Percentiles rank a stretch among this genome's conserved stretches.
Evolutionary conservation across 139 green algal species (phyloP).

Genomic region (Coccomyxa sp.): DNA sequence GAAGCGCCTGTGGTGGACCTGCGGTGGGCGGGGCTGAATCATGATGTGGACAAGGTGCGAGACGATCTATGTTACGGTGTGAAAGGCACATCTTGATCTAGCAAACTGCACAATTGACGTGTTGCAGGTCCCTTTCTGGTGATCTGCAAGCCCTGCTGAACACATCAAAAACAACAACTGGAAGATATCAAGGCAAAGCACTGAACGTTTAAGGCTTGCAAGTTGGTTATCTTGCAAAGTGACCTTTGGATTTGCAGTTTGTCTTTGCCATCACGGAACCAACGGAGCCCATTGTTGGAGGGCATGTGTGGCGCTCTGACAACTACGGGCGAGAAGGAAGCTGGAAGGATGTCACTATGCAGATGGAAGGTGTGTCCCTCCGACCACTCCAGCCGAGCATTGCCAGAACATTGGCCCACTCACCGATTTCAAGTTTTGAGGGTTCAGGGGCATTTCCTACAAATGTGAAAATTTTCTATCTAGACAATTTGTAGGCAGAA

Average conservation of each 20-base stretch:
- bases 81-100: background rate
- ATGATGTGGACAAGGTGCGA: constrained; percentile 20
- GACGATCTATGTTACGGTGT: background rate
- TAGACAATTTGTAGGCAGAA: too few species aligned
- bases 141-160: background rate
- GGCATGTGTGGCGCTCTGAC: constrained; percentile 41
- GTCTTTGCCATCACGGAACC: constrained; percentile 41
- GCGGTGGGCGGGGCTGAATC: constrained; percentile 9
- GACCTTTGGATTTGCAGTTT: constrained; percentile 15
- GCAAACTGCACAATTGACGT: background rate
- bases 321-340: constrained; percentile 20
- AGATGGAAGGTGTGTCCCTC: constrained; percentile 19
- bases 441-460: background rate
- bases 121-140: background rate
- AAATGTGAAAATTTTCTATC: background rate
- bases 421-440: background rate
- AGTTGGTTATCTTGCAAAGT: background rate
- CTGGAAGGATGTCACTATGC: constrained; percentile 32
- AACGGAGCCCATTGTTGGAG: constrained; percentile 22
- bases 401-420: background rate
- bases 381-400: background rate
- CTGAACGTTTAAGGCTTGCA: background rate
- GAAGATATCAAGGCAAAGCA: too few species aligned
- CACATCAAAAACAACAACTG: too few species aligned
- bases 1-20: constrained; percentile 11